These are phyloP conservation scores for Metschnikowia henanensis DNA, from an alignment of 805 yeast species.

Conservation along the genomic window DNA sequence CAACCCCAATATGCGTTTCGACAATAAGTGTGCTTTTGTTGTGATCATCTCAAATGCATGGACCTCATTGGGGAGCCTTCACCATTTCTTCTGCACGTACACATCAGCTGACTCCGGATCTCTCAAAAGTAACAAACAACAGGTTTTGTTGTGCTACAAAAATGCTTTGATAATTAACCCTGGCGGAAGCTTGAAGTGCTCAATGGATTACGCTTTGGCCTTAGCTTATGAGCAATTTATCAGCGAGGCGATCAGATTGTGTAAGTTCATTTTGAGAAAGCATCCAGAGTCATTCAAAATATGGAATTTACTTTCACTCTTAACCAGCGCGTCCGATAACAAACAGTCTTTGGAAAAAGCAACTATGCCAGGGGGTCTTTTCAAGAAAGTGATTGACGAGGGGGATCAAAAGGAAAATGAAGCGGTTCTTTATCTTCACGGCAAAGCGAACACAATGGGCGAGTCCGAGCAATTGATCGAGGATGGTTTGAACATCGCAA, in stretches of 20 bases:
- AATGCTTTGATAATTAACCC: constrained; percentile 38
- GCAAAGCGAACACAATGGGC: not conserved
- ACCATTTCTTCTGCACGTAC: constrained; percentile 28
- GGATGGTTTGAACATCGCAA: constrained; percentile 49
- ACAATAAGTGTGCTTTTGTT: constrained; percentile 28
- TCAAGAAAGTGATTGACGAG: not conserved
- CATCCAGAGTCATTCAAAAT: constrained; percentile 58
- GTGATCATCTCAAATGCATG: constrained; percentile 36
- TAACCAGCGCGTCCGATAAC: constrained; percentile 63
- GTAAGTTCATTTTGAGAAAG: constrained; percentile 49
- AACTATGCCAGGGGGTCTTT: not conserved
- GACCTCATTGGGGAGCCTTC: constrained; percentile 35
- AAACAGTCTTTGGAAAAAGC: constrained; percentile 17
- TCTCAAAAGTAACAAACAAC: constrained; percentile 18
- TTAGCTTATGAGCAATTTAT: constrained; percentile 46
- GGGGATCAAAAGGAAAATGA: not conserved
- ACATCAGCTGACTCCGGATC: constrained; percentile 23
- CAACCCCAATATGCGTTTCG: constrained; percentile 31
- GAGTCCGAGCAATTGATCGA: constrained; percentile 49
- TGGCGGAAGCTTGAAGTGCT: constrained; percentile 28
- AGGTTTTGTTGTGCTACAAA: constrained; percentile 29
- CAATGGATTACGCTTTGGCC: constrained; percentile 47
- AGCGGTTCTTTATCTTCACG: not conserved
- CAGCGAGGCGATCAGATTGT: constrained; percentile 42
- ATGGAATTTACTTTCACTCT: constrained; percentile 66